A percentile compares a stretch with the other conserved stretches of the same genome.
Conservation (phyloP, 2,329 filamentous ascomycete genomes). For the Pseudocercospora vitis region DNA sequence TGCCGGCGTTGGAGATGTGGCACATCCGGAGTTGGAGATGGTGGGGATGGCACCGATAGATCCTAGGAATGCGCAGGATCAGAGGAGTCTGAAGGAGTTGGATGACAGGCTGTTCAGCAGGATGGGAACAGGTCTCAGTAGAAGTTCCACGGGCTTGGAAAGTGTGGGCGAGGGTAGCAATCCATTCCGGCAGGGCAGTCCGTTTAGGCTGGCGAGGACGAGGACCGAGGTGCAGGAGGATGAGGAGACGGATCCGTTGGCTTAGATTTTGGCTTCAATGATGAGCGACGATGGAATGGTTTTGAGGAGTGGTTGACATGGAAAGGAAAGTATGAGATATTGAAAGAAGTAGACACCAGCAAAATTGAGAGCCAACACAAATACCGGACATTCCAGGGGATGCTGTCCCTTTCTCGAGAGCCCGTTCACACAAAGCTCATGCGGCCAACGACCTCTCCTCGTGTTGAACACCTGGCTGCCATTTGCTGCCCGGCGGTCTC, state of each 20-base stretch:
- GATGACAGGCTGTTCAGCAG: constrained; percentile 15
- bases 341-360: too few species aligned
- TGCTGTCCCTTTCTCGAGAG: too few species aligned
- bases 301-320: too few species aligned
- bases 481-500: too few species aligned
- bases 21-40: constrained; percentile 51
- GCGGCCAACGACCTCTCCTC: too few species aligned
- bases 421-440: too few species aligned
- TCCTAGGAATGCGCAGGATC: constrained; percentile 15
- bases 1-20: constrained; percentile 44
- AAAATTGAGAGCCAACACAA: too few species aligned
- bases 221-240: constrained; percentile 4
- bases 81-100: constrained; percentile 21
- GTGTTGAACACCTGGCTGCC: too few species aligned
- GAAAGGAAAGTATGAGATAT: too few species aligned
- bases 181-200: constrained; percentile 8
- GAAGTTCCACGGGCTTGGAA: background rate
- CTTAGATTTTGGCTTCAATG: too few species aligned
- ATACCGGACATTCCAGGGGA: too few species aligned
- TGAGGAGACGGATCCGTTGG: constrained; percentile 48
- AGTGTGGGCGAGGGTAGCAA: background rate
- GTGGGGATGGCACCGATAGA: constrained; percentile 28
- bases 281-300: too few species aligned
- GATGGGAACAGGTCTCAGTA: background rate
- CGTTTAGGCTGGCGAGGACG: constrained; percentile 14